Base-by-base conservation (phyloP, 1,284 basidiomycete species). In the Phylloboletellus chloephorus region DNA sequence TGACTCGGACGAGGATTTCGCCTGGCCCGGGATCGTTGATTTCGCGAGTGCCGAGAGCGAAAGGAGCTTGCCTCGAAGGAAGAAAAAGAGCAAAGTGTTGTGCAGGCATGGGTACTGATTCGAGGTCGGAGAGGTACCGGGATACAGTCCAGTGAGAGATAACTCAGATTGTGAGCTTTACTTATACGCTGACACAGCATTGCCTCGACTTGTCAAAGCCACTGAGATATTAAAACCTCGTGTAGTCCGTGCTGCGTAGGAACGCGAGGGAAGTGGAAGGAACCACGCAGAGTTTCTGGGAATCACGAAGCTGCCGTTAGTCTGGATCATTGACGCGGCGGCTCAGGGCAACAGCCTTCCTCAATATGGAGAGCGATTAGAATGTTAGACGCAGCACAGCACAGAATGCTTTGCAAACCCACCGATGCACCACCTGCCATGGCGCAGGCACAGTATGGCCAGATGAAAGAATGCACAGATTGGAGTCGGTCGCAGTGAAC, bases 1-100 rank as follows among this genome's bases (percentile, higher is more conserved):
- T 59, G 31, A 71, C 55, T 46, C 61, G 65, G 41, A 72, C 55
- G 23, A 72, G 61, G 9, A 72, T 53, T 46, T 72, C 60, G 17
- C 63, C 67, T 2, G 63, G 57, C n/a, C 59, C 63, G 8, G 67
- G 65, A 34, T 58, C 56, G n/a, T 66, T 67, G 10, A 71, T 57
- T 28, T 60, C 56, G 32, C 60, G 58, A 31, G 39, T 16, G 22
- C 52, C 50, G 15, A 60, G 52, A 31, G 40, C 23, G 20, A 60
- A 60, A 13, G 56, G 46, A 15, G 56, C 58, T 48, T 60, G 58
- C 48, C 61, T 51, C 5, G 54, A 47, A 26, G 58, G 61, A 37
- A 64, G 44, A 37, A 64, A 40, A 30, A 60, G 58, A 39, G 60
- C 54, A 26, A 62, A 19, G 29, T 58, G 57, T 39, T 44, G 52